Percentiles rank a stretch among this genome's conserved stretches.
Conservation (phyloP, 345 rosid genomes). For the Psidium friedrichsthalianum region DNA sequence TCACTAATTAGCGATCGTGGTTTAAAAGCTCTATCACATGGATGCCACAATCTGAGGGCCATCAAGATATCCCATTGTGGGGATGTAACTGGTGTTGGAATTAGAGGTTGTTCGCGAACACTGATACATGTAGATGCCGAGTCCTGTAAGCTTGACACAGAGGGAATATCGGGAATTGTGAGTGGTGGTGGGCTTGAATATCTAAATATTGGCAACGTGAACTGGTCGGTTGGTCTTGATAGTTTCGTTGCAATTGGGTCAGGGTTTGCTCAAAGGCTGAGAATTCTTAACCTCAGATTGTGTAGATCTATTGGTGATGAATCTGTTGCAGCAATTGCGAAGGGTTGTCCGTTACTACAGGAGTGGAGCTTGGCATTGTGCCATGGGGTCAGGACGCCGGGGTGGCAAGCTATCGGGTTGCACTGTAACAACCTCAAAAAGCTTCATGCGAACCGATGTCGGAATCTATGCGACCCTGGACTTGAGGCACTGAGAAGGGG, state of each 20-base stretch:
- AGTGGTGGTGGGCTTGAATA: slow-evolving; percentile 72
- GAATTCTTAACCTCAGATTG: slow-evolving; percentile 52
- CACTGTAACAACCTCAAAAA: slow-evolving; percentile 46
- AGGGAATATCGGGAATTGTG: slow-evolving; percentile 47
- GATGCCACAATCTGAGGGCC: slow-evolving; percentile 44
- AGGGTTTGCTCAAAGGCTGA: slow-evolving; percentile 46
- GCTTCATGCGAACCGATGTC: slow-evolving; percentile 75
- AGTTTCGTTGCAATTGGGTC: slow-evolving; percentile 42
- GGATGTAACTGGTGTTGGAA: slow-evolving; percentile 43
- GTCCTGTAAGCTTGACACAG: slow-evolving; percentile 39
- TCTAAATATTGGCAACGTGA: slow-evolving; percentile 29
- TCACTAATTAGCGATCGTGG: slow-evolving; percentile 51
- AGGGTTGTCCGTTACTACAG: slow-evolving; percentile 58
- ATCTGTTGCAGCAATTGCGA: slow-evolving; percentile 49
- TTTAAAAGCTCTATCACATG: slow-evolving; percentile 33
- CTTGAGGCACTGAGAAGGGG: slow-evolving; percentile 54
- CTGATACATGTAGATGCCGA: slow-evolving; percentile 50
- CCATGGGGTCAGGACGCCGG: slow-evolving; percentile 36
- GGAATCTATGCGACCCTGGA: slow-evolving; percentile 52
- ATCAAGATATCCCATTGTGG: slow-evolving; percentile 51
- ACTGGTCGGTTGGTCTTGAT: slow-evolving; percentile 9
- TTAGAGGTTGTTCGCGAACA: slow-evolving; percentile 46
- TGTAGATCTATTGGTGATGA: slow-evolving; percentile 59
- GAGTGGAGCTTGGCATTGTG: slow-evolving; percentile 78
- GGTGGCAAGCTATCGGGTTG: slow-evolving; percentile 58